These are phyloP conservation scores for Zanthoxylum bungeanum DNA, from an alignment of 345 rosid species.

Conservation along the genomic window DNA sequence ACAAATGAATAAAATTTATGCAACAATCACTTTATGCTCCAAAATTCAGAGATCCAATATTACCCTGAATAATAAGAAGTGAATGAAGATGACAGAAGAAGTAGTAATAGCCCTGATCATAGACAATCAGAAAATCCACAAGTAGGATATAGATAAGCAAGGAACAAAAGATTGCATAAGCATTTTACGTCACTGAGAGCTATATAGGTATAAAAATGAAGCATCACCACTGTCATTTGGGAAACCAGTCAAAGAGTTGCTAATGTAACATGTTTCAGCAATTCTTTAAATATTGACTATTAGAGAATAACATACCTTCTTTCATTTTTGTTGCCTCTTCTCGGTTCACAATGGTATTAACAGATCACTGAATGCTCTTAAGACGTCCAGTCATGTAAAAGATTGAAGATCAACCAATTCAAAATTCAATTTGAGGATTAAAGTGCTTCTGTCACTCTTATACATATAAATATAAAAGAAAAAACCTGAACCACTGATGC, in stretches of 20 bases:
- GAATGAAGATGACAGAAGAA: neutral
- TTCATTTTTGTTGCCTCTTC: neutral
- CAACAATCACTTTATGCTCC: neutral
- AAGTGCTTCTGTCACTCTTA: neutral
- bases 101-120: neutral
- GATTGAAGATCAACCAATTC: neutral
- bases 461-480: too few relatives aligned
- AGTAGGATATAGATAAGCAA: neutral
- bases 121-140: neutral
- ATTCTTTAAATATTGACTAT: neutral
- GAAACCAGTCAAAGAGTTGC: neutral
- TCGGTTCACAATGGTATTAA: neutral
- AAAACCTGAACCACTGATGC: neutral
- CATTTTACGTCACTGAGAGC: neutral
- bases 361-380: neutral
- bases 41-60: neutral
- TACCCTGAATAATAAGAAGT: neutral
- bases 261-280: neutral
- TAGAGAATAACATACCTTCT: neutral
- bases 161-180: neutral
- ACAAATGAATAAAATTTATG: neutral
- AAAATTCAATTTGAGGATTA: neutral
- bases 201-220: neutral
- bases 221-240: neutral
- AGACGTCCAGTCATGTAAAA: neutral